Percentiles rank a stretch among this genome's conserved stretches.
These are phyloP conservation scores for Sodiomyces alkalinus DNA, from an alignment of 2,329 filamentous ascomycete species.

Conservation along the genomic window DNA sequence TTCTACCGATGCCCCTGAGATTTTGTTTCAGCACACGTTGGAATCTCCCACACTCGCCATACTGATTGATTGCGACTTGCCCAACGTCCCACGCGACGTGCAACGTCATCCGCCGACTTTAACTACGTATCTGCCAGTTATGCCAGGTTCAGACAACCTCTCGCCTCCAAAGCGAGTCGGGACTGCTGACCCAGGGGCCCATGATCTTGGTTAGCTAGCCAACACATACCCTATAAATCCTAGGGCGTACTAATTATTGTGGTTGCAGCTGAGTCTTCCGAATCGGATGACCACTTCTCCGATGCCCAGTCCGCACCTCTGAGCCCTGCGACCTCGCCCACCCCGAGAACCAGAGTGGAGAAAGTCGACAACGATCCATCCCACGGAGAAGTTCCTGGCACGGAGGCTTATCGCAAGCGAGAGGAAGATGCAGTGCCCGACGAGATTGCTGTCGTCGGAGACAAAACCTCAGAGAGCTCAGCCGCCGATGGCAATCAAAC, in stretches of 20 bases:
- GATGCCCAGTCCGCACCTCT: slow-evolving; percentile 42
- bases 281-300: slow-evolving; percentile 56
- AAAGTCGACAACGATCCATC: slow-evolving; percentile 41
- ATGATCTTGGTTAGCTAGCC: slow-evolving; percentile 34
- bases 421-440: slow-evolving; percentile 44
- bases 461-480: slow-evolving; percentile 8
- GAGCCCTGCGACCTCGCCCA: slow-evolving; percentile 31
- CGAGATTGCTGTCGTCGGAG: slow-evolving; percentile 35
- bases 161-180: slow-evolving; percentile 23
- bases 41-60: too few relatives aligned
- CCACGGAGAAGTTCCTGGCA: slow-evolving; percentile 47
- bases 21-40: too few relatives aligned
- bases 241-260: not conserved
- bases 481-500: slow-evolving; percentile 9
- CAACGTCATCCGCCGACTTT: too few relatives aligned
- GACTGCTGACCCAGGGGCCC: slow-evolving; percentile 41
- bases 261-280: slow-evolving; percentile 32
- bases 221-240: not conserved
- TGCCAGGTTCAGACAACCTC: too few relatives aligned
- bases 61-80: too few relatives aligned
- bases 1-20: too few relatives aligned
- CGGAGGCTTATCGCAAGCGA: slow-evolving; percentile 39
- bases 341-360: slow-evolving; percentile 44
- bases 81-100: too few relatives aligned
- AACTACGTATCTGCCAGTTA: too few relatives aligned